phyloP scores from a whole-genome alignment of 2,329 filamentous ascomycete genomes.

The Grosmannia penicillata region DNA sequence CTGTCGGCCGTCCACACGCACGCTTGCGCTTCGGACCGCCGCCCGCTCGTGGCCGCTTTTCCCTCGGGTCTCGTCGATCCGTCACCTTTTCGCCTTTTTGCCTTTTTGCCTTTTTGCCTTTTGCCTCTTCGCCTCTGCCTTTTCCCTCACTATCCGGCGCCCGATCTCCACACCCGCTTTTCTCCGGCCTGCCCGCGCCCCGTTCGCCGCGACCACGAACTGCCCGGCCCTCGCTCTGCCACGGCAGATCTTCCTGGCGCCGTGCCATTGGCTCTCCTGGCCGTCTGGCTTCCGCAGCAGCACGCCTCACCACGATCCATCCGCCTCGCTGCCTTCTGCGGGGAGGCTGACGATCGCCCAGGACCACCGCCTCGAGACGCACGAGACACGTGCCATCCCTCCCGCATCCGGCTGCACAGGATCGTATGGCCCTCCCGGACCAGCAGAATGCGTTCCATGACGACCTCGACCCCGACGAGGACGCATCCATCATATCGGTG shows the following conservation, averaged over 20 bases:
- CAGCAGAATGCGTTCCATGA: slow-evolving; percentile 30
- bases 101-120: background rate
- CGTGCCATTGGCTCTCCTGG: background rate
- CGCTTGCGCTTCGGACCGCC: too few species aligned
- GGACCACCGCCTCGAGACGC: background rate
- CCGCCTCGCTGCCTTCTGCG: background rate
- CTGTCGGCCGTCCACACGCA: too few species aligned
- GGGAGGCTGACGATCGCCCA: background rate
- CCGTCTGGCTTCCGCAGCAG: too few species aligned
- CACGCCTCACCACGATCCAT: too few species aligned
- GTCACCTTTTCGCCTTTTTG: background rate
- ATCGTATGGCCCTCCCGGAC: slow-evolving; percentile 18
- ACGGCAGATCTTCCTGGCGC: background rate
- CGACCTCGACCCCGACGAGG: slow-evolving; percentile 29
- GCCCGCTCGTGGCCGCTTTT: background rate
- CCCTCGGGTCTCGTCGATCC: background rate
- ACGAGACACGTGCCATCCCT: background rate
- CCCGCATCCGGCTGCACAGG: background rate
- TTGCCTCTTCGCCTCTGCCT: background rate
- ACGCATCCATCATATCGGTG: slow-evolving; percentile 30
- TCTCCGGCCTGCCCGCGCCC: background rate
- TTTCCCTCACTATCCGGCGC: background rate
- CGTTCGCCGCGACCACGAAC: background rate
- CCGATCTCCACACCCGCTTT: background rate
- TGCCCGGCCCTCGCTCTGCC: background rate